Conservation (phyloP, 139 green algal genomes). For the Chlorella sp. region DNA sequence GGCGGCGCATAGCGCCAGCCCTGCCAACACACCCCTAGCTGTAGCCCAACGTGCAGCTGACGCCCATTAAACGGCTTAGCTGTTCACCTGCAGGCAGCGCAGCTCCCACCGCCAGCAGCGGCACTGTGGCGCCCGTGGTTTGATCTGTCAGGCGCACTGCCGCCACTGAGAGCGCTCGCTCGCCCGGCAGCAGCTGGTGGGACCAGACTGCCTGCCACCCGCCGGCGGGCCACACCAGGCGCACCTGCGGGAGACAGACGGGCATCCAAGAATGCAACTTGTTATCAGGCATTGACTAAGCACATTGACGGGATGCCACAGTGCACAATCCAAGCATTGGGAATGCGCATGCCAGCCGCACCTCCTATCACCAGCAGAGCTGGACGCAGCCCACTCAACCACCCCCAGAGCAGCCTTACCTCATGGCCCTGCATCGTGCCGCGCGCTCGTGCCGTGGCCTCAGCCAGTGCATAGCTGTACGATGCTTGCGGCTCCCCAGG, state of each 20-base stretch:
- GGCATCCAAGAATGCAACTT: too few relatives aligned
- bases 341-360: too few relatives aligned
- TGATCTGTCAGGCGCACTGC: slow-evolving; percentile 62
- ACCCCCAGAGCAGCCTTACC: background rate
- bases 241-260: slow-evolving; percentile 39
- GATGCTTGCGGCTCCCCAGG: slow-evolving; percentile 62
- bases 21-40: too few relatives aligned
- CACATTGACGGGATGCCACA: too few relatives aligned
- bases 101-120: slow-evolving; percentile 60
- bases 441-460: slow-evolving; percentile 29
- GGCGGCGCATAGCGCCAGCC: too few relatives aligned
- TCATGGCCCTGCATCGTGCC: slow-evolving; percentile 50
- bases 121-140: slow-evolving; percentile 48
- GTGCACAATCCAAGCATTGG: too few relatives aligned
- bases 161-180: slow-evolving; percentile 60
- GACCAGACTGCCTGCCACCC: slow-evolving; percentile 49
- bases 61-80: background rate
- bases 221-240: slow-evolving; percentile 54
- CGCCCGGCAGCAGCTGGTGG: slow-evolving; percentile 63
- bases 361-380: too few relatives aligned
- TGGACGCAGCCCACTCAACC: too few relatives aligned
- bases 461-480: slow-evolving; percentile 48
- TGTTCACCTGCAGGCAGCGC: slow-evolving; percentile 16
- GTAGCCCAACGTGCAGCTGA: too few relatives aligned
- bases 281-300: too few relatives aligned